Conservation (phyloP, 2,329 filamentous ascomycete genomes). For the Ceratocystis alfenasii region DNA sequence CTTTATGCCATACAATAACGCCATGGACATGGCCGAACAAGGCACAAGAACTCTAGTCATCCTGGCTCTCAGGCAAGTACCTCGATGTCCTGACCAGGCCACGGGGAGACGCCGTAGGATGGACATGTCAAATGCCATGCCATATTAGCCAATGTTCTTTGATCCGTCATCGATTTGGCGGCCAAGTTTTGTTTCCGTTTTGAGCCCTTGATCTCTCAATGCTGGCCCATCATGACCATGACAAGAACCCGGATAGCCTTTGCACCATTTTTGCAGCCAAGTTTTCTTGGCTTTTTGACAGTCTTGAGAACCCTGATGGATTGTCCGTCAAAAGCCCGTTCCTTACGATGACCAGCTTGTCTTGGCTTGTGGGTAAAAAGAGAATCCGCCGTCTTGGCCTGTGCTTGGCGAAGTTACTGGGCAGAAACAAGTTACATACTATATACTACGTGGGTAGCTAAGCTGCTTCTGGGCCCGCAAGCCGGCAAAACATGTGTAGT, state of each 20-base stretch:
- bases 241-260: conserved; percentile 12
- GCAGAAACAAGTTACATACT: not conserved
- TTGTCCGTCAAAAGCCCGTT: conserved; percentile 9
- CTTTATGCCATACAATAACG: not conserved
- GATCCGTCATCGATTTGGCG: conserved; percentile 9
- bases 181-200: not conserved
- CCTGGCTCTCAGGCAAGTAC: not conserved
- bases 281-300: conserved; percentile 10
- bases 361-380: conserved; percentile 9
- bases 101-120: not conserved
- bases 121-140: not conserved
- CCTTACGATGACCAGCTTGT: conserved; percentile 1
- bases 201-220: not conserved
- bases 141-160: not conserved
- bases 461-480: not conserved
- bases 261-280: conserved; percentile 1
- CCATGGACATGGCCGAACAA: not conserved
- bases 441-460: not conserved
- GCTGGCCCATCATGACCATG: not conserved
- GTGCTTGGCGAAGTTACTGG: conserved; percentile 1
- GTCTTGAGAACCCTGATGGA: conserved; percentile 6
- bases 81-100: not conserved
- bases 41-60: not conserved
- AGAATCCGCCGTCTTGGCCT: conserved; percentile 8
- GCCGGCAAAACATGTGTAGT: not conserved